Percentiles rank a stretch among this genome's conserved stretches.
Conservation (phyloP, 352 stramenopile genomes). For the Phytophthora citrophthora region DNA sequence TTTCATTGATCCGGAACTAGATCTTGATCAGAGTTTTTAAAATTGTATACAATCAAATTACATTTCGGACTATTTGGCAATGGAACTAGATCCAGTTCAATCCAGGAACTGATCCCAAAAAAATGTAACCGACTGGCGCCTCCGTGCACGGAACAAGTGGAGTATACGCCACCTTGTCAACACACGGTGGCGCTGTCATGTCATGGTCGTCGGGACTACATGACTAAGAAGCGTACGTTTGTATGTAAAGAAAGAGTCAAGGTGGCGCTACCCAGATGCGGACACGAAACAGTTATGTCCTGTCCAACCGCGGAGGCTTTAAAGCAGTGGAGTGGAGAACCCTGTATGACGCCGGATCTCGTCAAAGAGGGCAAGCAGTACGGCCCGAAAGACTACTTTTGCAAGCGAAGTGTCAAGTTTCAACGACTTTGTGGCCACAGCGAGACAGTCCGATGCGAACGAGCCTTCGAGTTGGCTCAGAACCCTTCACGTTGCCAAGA, state of each 20-base stretch:
- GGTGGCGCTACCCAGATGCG: slow-evolving; percentile 66
- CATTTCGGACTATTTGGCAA: too few relatives aligned
- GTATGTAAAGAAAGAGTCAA: slow-evolving; percentile 62
- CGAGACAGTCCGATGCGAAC: slow-evolving; percentile 58
- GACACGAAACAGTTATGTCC: slow-evolving; percentile 52
- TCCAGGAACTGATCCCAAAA: too few relatives aligned
- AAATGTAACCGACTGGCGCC: too few relatives aligned
- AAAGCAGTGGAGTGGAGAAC: slow-evolving; percentile 51
- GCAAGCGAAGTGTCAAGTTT: slow-evolving; percentile 64
- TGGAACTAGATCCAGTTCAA: too few relatives aligned
- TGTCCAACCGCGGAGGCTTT: slow-evolving; percentile 59
- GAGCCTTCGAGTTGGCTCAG: slow-evolving; percentile 72
- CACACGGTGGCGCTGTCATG: slow-evolving; percentile 69
- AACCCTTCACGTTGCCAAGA: slow-evolving; percentile 54
- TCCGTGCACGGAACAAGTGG: slow-evolving; percentile 57
- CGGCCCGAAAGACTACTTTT: slow-evolving; percentile 75
- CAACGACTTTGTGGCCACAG: slow-evolving; percentile 68
- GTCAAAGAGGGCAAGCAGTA: slow-evolving; percentile 71
- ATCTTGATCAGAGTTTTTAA: too few relatives aligned
- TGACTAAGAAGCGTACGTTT: slow-evolving; percentile 35
- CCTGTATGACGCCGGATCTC: slow-evolving; percentile 39
- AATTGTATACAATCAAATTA: too few relatives aligned
- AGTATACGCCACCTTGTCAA: slow-evolving; percentile 71
- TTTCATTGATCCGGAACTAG: too few relatives aligned
- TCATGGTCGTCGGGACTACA: slow-evolving; percentile 53